Percentiles rank a stretch among this genome's conserved stretches.
phyloP scores from a whole-genome alignment of 768 basidiomycete genomes.

The Pleurotus eryngii region DNA sequence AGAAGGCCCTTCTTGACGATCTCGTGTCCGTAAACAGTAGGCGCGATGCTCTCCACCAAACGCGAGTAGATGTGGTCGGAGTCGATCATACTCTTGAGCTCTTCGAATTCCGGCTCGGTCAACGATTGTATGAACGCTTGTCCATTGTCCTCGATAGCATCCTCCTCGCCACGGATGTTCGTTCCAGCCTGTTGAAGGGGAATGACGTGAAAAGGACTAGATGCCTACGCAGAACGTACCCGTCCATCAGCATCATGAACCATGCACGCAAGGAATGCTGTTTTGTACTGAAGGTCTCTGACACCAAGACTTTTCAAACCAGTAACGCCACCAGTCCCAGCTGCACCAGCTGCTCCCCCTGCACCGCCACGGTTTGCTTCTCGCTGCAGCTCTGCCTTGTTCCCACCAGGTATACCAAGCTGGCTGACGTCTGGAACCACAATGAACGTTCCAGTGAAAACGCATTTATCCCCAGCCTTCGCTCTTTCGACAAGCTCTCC shows the following conservation, averaged over 20 bases:
- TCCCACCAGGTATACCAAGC: conserved; percentile 91
- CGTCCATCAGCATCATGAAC: conserved; percentile 87
- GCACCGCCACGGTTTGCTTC: conserved; percentile 71
- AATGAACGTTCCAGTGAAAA: conserved; percentile 97
- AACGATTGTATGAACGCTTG: conserved; percentile 86
- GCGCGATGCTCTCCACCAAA: conserved; percentile 91
- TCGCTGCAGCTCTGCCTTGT: conserved; percentile 84
- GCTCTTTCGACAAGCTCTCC: conserved; percentile 97
- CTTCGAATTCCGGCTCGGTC: conserved; percentile 93
- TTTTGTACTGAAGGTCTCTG: conserved; percentile 95
- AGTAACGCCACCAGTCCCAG: conserved; percentile 81
- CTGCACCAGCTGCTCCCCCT: conserved; percentile 49
- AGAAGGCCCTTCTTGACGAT: conserved; percentile 98
- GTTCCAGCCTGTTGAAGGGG: conserved; percentile 59
- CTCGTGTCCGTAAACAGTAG: conserved; percentile 98
- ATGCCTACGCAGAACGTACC: conserved; percentile 43
- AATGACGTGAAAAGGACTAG: not conserved
- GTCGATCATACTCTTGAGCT: conserved; percentile 91
- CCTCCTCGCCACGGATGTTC: conserved; percentile 88
- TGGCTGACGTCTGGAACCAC: conserved; percentile 98
- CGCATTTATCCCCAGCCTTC: conserved; percentile 98
- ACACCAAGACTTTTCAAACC: conserved; percentile 95
- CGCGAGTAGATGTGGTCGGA: conserved; percentile 93
- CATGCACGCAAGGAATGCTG: conserved; percentile 98
- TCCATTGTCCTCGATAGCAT: conserved; percentile 70